Conservation (phyloP, 805 yeast species). For the Candida methanosorbosa region DNA sequence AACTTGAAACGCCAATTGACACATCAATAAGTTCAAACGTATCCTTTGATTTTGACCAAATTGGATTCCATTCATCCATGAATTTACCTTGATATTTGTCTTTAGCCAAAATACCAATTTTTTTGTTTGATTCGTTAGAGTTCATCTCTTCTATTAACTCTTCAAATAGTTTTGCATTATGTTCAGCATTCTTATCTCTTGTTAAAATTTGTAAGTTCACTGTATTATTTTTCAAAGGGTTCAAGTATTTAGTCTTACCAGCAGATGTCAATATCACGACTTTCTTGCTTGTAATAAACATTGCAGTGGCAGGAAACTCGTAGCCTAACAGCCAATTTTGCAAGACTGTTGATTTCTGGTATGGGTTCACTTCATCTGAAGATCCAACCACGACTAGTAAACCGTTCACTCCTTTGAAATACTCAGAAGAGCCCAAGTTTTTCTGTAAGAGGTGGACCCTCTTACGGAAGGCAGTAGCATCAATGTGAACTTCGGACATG, state of each 20-base stretch:
- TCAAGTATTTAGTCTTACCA: constrained; percentile 76
- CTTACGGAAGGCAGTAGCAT: constrained; percentile 41
- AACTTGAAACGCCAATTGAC: constrained; percentile 41
- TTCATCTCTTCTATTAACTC: constrained; percentile 44
- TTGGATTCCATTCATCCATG: constrained; percentile 66
- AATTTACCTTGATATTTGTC: constrained; percentile 81
- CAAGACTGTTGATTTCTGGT: constrained; percentile 75
- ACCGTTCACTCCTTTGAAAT: constrained; percentile 37
- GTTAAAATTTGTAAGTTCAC: constrained; percentile 46
- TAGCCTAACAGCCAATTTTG: constrained; percentile 92
- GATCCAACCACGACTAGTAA: constrained; percentile 73
- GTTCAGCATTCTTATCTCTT: constrained; percentile 74
- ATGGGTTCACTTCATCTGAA: constrained; percentile 80
- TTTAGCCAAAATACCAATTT: constrained; percentile 61
- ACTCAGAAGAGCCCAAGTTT: constrained; percentile 19
- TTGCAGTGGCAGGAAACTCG: constrained; percentile 88
- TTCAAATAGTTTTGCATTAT: constrained; percentile 57
- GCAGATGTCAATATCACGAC: constrained; percentile 66
- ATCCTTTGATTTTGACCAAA: constrained; percentile 24
- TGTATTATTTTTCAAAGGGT: constrained; percentile 41
- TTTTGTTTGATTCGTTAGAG: constrained; percentile 28
- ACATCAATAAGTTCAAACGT: constrained; percentile 44
- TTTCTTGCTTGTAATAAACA: constrained; percentile 53
- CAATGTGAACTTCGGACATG: constrained; percentile 59
- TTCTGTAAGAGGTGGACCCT: constrained; percentile 38